Evolutionary conservation across 129 eudicot species (phyloP).

Genomic region (Chrysanthemum lavandulifolium): DNA sequence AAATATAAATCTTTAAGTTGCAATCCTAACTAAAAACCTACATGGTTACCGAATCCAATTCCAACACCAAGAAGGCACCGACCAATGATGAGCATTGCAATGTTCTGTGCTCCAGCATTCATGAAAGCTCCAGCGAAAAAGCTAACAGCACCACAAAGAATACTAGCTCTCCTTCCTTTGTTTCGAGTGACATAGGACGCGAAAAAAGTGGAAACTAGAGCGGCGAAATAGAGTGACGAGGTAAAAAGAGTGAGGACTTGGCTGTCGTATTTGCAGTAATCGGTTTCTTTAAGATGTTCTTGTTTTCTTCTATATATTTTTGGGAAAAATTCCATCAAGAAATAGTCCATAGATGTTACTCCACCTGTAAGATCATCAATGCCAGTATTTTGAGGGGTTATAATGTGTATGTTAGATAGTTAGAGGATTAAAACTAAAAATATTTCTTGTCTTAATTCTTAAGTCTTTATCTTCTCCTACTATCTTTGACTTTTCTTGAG

Average conservation of each 20-base stretch:
- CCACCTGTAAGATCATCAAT: constrained; percentile 56
- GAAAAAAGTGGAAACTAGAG: constrained; percentile 65
- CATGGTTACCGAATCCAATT: constrained; percentile 94
- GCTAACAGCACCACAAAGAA: constrained; percentile 68
- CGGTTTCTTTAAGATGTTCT: constrained; percentile 66
- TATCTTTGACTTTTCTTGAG: background rate
- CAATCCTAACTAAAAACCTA: constrained; percentile 14
- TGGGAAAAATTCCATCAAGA: constrained; percentile 78
- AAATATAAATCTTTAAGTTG: background rate
- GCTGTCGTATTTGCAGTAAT: constrained; percentile 84
- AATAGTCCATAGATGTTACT: constrained; percentile 94
- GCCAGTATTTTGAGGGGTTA: background rate
- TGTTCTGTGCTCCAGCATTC: constrained; percentile 66
- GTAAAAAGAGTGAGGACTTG: constrained; percentile 87
- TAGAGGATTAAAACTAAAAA: too few species aligned
- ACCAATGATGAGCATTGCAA: constrained; percentile 82
- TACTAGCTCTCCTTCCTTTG: constrained; percentile 68
- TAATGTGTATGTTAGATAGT: too few species aligned
- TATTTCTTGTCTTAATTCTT: too few species aligned
- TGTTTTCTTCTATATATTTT: constrained; percentile 64
- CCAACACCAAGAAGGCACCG: constrained; percentile 78
- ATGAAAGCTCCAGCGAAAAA: constrained; percentile 68
- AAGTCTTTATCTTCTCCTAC: too few species aligned
- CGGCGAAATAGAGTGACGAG: constrained; percentile 77
- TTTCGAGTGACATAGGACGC: constrained; percentile 73